phyloP scores from a whole-genome alignment of 2,329 filamentous ascomycete species.

The Pseudogymnoascus sp. region DNA sequence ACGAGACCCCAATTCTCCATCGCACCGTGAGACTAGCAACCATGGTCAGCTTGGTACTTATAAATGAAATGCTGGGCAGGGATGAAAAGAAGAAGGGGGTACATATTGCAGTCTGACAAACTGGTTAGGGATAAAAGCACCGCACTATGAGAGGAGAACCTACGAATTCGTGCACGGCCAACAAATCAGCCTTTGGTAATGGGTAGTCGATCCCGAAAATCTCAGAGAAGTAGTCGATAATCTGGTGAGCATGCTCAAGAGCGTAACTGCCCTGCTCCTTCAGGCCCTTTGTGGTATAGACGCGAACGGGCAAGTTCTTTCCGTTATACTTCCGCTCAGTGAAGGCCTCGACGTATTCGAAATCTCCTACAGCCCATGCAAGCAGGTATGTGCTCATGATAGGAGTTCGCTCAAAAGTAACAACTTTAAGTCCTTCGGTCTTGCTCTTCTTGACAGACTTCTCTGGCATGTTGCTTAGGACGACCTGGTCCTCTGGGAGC shows the following conservation, averaged over 20 bases:
- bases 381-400: conserved; percentile 88
- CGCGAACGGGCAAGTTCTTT: conserved; percentile 81
- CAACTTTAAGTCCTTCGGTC: conserved; percentile 57
- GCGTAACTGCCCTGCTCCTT: conserved; percentile 88
- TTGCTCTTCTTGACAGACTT: conserved; percentile 53
- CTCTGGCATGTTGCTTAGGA: conserved; percentile 91
- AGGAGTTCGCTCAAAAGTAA: conserved; percentile 75
- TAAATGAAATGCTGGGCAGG: neutral
- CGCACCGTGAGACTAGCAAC: conserved; percentile 50
- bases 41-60: conserved; percentile 30
- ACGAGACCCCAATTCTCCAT: conserved; percentile 98
- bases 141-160: conserved; percentile 30
- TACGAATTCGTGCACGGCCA: conserved; percentile 88
- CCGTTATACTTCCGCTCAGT: conserved; percentile 87
- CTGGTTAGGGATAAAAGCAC: neutral
- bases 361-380: conserved; percentile 93
- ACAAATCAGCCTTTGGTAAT: conserved; percentile 80
- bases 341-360: conserved; percentile 89
- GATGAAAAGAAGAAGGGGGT: neutral
- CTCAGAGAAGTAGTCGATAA: conserved; percentile 94
- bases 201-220: conserved; percentile 91
- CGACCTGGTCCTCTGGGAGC: conserved; percentile 78
- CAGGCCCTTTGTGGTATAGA: conserved; percentile 92
- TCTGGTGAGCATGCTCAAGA: conserved; percentile 81
- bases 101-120: neutral